phyloP scores from a whole-genome alignment of 1,139 yeast species.

The Taphrina populina region DNA sequence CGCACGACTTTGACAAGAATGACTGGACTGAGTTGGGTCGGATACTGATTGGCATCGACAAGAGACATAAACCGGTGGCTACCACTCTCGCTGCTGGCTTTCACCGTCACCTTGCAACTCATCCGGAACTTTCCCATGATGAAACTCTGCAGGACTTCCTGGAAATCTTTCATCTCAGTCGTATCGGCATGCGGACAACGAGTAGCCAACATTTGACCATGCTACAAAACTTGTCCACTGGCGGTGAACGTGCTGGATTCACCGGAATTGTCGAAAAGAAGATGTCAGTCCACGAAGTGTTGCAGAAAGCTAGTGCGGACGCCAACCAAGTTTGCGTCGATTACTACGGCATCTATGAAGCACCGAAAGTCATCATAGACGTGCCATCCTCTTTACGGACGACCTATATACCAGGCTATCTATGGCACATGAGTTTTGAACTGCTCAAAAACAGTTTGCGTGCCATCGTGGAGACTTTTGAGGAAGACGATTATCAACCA shows the following conservation, averaged over 20 bases:
- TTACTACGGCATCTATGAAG: conserved; percentile 76
- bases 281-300: conserved; percentile 75
- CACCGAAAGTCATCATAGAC: conserved; percentile 73
- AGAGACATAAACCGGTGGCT: conserved; percentile 30
- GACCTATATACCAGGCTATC: conserved; percentile 88
- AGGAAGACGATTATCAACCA: conserved; percentile 65
- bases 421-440: conserved; percentile 84
- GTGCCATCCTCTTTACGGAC: conserved; percentile 69
- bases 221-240: conserved; percentile 74
- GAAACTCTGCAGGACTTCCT: conserved; percentile 68
- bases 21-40: conserved; percentile 19
- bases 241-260: conserved; percentile 60
- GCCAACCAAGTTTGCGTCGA: conserved; percentile 86
- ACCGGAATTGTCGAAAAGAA: conserved; percentile 83
- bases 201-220: conserved; percentile 43
- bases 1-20: conserved; percentile 1
- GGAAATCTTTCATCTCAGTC: conserved; percentile 79
- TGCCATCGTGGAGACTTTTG: conserved; percentile 77
- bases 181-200: conserved; percentile 79
- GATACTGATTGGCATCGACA: conserved; percentile 18
- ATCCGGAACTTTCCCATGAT: conserved; percentile 41
- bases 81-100: conserved; percentile 31
- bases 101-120: conserved; percentile 73
- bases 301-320: conserved; percentile 80
- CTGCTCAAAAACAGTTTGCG: conserved; percentile 80